Base-by-base conservation (phyloP, 768 basidiomycete species). In the Brasilioporus rufonigricans region DNA sequence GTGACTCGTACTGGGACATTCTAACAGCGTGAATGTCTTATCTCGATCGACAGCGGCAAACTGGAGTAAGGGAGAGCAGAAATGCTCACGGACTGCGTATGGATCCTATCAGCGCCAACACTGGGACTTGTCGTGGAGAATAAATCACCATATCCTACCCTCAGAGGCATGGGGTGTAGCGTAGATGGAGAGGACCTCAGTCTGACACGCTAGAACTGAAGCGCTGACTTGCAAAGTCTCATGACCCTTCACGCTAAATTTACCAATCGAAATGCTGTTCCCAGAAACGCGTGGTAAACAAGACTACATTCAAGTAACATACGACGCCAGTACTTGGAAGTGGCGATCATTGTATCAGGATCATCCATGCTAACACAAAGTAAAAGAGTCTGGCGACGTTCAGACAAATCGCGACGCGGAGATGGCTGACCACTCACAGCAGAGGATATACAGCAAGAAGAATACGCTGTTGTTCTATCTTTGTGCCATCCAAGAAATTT, bases 351-450 rank as follows among this genome's bases (percentile, higher is more conserved):
- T 93, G 91, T 60, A 96, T 95, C 63, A 96, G 77, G 61, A 96
- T 95, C 93, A 96, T 96, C 93, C 93, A 96, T 4, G 93, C 91
- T 38, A 97, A 75, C 61, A 96, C 85, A 73, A 95, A 95, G 68
- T 95, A 97, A 71, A 97, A 96, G 31, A 97, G 76, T 41, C 91
- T 92, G 61, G 1, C 41, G 39, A 23, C 36, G 49, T 33, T 64
- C 51, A 49, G 36, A n/a, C 36, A 35, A 29, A 31, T 43, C 5
- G 18, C 13, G 33, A 14, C 33, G 35, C 27, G 56, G 47, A 39
- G 50, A 27, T 33, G 41, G 10, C 26, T 41, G 36, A 32, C 40
- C 23, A 77, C 90, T 74, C 59, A 92, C 91, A 94, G 75, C 38
- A 97, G 77, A n/a, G 96, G 96, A 74, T 97, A 98, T 65, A 98